Evolutionary conservation across 345 rosid species (phyloP), one percentile per base, ranked within the genome.

Genomic region (Geranium rotundifolium): DNA sequence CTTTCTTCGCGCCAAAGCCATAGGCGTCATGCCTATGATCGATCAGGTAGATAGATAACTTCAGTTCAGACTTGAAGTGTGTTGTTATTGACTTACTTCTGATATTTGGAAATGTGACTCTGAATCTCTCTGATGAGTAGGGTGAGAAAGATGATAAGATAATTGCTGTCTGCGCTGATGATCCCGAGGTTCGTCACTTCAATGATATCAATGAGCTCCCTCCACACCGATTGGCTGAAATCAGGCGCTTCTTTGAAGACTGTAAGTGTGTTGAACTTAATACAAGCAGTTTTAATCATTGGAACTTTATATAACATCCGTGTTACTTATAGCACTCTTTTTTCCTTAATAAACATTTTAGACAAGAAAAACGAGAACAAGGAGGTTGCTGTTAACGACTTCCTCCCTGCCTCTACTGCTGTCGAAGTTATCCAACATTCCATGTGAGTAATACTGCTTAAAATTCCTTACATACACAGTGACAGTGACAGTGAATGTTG

Each of bases 1-100:
- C 79, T 93, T 90, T 72, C 90, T 93, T 61, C 82, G 99, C 52
- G 97, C 99, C 65, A 93, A 85, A 76, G 99, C 99, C 63, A 90
- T 93, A 23, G 99, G 99, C 65, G 85, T 93, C 61, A 93, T 93
- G 99, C 99, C 99, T 72, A 93, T 93, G 97, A 93, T 93, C 73
- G 98, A 92, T 69, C 96, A 85, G 96, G 97, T 89, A 70, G 19
- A n/a, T 59, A 57, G 63, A n/a, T 6, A 17, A 7, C 19, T 29
- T 34, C n/a, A 19, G 41, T 18, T 7, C 46, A 1, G 18, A 23
- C 12, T 54, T 13, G 55, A 34, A 19, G 13, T 18, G 5, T 57
- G 19, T 19, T 34, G 16, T 57, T 17, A 23, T 17, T 23, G 37
- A 31, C 37, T 31, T 31, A 7, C 37, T 31, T 31, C 37, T 31